Percentiles rank a stretch among this genome's conserved stretches.
phyloP scores from a whole-genome alignment of 139 green algal genomes.

The Medakamo hakoo region DNA sequence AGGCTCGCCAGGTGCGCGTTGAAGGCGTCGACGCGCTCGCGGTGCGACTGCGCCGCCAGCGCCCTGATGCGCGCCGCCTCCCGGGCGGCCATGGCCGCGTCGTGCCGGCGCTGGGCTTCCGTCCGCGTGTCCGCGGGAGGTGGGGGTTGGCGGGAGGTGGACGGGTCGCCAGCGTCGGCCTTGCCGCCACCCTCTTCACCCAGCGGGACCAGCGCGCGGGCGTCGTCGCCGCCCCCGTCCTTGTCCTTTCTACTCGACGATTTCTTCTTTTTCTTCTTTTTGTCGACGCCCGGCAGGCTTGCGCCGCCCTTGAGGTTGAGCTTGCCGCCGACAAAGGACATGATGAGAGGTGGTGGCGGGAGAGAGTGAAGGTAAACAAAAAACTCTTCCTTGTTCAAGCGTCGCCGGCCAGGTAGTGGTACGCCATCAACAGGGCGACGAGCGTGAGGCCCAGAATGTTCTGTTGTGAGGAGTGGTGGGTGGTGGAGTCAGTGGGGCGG shows the following conservation, averaged over 20 bases:
- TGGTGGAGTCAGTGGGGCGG: no score
- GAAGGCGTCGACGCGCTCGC: conserved; percentile 58
- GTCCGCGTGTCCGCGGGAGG: conserved; percentile 48
- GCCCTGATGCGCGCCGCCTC: conserved; percentile 50
- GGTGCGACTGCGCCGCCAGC: conserved; percentile 56
- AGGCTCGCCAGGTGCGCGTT: conserved; percentile 63
- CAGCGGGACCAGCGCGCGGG: neutral
- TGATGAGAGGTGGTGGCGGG: no score
- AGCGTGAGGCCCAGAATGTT: conserved; percentile 53
- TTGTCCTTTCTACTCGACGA: conserved; percentile 10
- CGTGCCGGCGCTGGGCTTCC: conserved; percentile 53
- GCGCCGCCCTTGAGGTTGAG: conserved; percentile 77
- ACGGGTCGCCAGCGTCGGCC: conserved; percentile 1
- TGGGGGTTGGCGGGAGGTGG: conserved; percentile 1
- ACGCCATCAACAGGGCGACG: conserved; percentile 50
- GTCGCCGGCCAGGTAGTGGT: conserved; percentile 65
- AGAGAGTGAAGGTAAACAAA: no score
- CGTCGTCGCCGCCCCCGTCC: no score
- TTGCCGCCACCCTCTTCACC: conserved; percentile 8
- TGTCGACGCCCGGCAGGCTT: conserved; percentile 18
- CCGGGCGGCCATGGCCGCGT: conserved; percentile 38
- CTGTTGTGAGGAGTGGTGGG: conserved; percentile 14
- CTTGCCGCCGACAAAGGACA: conserved; percentile 58
- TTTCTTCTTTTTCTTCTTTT: conserved; percentile 78
- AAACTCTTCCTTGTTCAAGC: no score